Base-by-base conservation (phyloP, 257 asterid genomes). In the Scutellaria minor region DNA sequence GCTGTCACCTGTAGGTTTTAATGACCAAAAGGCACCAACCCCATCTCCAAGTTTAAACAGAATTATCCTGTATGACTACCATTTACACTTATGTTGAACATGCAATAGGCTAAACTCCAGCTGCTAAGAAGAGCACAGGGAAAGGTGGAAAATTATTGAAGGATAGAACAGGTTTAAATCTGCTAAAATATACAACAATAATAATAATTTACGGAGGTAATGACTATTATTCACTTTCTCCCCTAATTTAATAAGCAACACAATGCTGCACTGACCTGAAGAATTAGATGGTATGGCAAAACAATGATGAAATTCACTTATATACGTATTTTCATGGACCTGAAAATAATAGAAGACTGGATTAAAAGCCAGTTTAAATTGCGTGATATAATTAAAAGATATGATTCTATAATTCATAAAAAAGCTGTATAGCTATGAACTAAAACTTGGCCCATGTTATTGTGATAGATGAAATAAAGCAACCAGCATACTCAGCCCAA, bases 301-400 rank as follows among this genome's bases (percentile, higher is more conserved):
- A 85, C 98, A 94, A 84, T 94, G 98, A 76, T 94, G 98, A 75
- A 81, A 91, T 77, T 91, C 96, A 80, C 95, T 89, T 44, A 84
- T 66, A 74, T 94, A 94, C 24, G 98, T 95, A 81, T 94, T 94
- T 83, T 94, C 98, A 84, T 94, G 98, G 71, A 91, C 91, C 94
- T 85, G 89, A 77, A 79, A 40, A 55, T 66, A 31, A 59, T 70
- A 62, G 12, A 73, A 46, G 73, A 35, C 35, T n/a, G 22, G 31
- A 47, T 75, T 66, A 75, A 50, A 67, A 50, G 6, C 55, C 48
- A 67, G 71, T 42, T 53, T 11, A 55, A 63, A 69, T 58, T 64
- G 55, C 39, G 15, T 60, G 27, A 55, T 37, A 64, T 55, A 54
- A 59, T 55, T 12, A 22, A 61, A 37, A 57, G 51, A 45, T 13